Evolutionary conservation across 768 basidiomycete species (phyloP).

Genomic region (Gymnopilus junonius): DNA sequence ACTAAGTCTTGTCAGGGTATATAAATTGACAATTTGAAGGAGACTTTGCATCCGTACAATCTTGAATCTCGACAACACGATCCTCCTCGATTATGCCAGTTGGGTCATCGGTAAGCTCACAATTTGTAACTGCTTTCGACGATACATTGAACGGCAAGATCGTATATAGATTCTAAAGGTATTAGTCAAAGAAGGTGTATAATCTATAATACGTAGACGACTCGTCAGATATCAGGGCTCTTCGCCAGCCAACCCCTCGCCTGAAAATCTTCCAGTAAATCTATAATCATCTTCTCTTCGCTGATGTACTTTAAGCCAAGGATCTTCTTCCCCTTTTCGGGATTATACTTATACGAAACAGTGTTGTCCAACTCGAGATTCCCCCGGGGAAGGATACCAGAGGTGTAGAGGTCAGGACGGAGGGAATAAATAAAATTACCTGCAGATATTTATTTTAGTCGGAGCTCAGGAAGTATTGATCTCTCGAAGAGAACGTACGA

Average conservation of each 20-base stretch:
- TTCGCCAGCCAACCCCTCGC: not conserved
- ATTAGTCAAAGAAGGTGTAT: too few relatives aligned
- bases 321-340: constrained; percentile 1
- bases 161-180: too few relatives aligned
- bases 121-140: too few relatives aligned
- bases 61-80: too few relatives aligned
- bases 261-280: not conserved
- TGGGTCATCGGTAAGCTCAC: too few relatives aligned
- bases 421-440: constrained; percentile 3
- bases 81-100: too few relatives aligned
- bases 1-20: too few relatives aligned
- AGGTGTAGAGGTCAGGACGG: not conserved
- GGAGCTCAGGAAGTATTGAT: not conserved
- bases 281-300: not conserved
- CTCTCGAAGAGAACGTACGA: not conserved
- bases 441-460: not conserved
- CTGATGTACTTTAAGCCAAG: not conserved
- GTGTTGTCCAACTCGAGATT: not conserved
- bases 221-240: not conserved
- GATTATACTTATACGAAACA: not conserved
- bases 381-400: constrained; percentile 1
- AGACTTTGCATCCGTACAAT: too few relatives aligned
- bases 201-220: not conserved
- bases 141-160: too few relatives aligned
- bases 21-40: too few relatives aligned